phyloP scores from a whole-genome alignment of 192 early-diverging fungal species.

The Coemansia sp. region DNA sequence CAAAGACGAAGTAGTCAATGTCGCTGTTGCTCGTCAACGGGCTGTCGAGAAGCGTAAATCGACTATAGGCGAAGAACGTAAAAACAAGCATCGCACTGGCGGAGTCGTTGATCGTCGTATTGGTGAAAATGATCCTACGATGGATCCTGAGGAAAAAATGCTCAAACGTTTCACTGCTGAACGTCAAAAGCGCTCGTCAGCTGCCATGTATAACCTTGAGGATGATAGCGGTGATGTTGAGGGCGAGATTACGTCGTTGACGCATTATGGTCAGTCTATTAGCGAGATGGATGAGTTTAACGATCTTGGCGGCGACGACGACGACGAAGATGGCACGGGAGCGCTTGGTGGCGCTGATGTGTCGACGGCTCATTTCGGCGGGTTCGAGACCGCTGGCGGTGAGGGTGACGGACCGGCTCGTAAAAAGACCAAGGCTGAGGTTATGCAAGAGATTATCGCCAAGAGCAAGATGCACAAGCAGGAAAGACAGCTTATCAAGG shows the following conservation, averaged over 20 bases:
- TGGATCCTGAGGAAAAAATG: slow-evolving; percentile 97
- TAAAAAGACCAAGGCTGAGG: slow-evolving; percentile 87
- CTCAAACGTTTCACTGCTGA: slow-evolving; percentile 91
- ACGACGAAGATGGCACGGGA: slow-evolving; percentile 59
- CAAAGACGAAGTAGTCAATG: slow-evolving; percentile 82
- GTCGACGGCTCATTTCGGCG: slow-evolving; percentile 82
- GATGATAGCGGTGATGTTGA: slow-evolving; percentile 63
- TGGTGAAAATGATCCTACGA: slow-evolving; percentile 84
- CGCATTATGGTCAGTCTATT: slow-evolving; percentile 94
- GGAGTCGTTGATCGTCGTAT: slow-evolving; percentile 92
- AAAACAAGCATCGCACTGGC: slow-evolving; percentile 68
- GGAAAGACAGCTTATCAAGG: slow-evolving; percentile 88
- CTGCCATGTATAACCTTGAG: slow-evolving; percentile 81
- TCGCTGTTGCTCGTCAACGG: slow-evolving; percentile 77
- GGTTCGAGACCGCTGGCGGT: slow-evolving; percentile 65
- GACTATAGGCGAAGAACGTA: slow-evolving; percentile 80
- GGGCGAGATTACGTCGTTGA: slow-evolving; percentile 69
- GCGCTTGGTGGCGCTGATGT: slow-evolving; percentile 76
- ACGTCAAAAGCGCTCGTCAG: slow-evolving; percentile 59
- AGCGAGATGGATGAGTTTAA: slow-evolving; percentile 83
- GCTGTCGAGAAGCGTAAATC: slow-evolving; percentile 88
- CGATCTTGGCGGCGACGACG: slow-evolving; percentile 66
- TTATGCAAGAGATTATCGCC: slow-evolving; percentile 98
- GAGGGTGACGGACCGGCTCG: slow-evolving; percentile 46
- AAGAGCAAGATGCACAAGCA: slow-evolving; percentile 96